Conservation (phyloP, 108 stramenopile species). For the Bacterosira constricta region DNA sequence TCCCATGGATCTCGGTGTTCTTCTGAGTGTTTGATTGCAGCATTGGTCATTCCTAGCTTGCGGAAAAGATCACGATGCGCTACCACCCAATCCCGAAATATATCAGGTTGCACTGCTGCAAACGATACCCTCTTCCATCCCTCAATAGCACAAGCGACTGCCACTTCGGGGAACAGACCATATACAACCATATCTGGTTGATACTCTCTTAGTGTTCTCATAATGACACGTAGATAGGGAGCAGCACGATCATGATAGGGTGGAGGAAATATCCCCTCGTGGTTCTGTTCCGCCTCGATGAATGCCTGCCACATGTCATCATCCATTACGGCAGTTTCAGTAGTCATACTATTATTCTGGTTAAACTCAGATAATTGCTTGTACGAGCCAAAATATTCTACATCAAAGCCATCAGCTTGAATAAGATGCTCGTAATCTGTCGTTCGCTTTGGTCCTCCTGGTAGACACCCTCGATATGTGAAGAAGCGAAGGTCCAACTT, state of each 20-base stretch:
- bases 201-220: constrained; percentile 18
- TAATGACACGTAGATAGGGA: constrained; percentile 19
- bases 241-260: constrained; percentile 19
- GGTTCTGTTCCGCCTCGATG: constrained; percentile 11
- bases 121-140: constrained; percentile 30
- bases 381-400: constrained; percentile 17
- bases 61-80: too few relatives aligned
- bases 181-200: constrained; percentile 24
- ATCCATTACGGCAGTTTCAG: constrained; percentile 1
- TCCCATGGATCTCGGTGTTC: constrained; percentile 22
- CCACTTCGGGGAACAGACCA: constrained; percentile 34
- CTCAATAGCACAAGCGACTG: constrained; percentile 21
- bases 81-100: constrained; percentile 10
- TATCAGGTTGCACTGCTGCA: not conserved
- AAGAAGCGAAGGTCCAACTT: constrained; percentile 20
- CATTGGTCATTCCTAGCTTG: too few relatives aligned
- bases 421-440: constrained; percentile 30
- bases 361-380: not conserved
- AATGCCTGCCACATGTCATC: constrained; percentile 34
- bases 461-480: constrained; percentile 18
- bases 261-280: constrained; percentile 23
- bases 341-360: not conserved
- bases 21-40: too few relatives aligned
- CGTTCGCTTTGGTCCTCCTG: constrained; percentile 1
- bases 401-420: constrained; percentile 21